Percentiles rank a stretch among this genome's conserved stretches.
Evolutionary conservation across 139 green algal genomes (phyloP).

Genomic region (Nannochloris sp.): DNA sequence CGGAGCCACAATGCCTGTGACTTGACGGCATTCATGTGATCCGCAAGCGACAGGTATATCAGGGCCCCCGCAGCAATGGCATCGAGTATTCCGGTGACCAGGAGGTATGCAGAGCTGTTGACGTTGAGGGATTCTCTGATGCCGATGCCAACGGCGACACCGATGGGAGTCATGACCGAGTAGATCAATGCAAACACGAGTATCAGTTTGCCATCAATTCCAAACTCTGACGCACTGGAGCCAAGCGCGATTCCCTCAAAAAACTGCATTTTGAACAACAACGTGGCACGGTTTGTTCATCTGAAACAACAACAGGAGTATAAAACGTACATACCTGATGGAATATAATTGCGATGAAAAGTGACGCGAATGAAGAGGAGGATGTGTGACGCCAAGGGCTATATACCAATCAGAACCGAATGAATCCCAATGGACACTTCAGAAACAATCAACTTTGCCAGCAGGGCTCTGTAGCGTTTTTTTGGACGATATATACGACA

Average conservation of each 20-base stretch:
- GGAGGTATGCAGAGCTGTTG: conserved; percentile 15
- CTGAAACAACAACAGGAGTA: too few species aligned
- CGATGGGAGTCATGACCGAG: conserved; percentile 41
- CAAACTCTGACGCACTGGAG: conserved; percentile 24
- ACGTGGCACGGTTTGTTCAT: too few species aligned
- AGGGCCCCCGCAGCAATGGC: conserved; percentile 48
- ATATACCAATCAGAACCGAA: conserved; percentile 38
- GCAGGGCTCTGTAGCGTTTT: neutral
- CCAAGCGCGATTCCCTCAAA: conserved; percentile 44
- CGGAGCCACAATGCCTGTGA: conserved; percentile 14
- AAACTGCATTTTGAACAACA: conserved; percentile 7
- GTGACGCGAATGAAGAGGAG: conserved; percentile 13
- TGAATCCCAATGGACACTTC: conserved; percentile 14
- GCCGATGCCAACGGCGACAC: conserved; percentile 46
- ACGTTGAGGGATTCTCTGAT: conserved; percentile 29
- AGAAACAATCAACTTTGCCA: conserved; percentile 10
- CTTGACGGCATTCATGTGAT: conserved; percentile 38
- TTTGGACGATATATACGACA: too few species aligned
- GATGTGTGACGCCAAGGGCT: conserved; percentile 35
- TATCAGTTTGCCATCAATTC: conserved; percentile 12
- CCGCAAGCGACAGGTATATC: conserved; percentile 49
- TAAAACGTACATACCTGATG: too few species aligned
- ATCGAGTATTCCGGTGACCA: conserved; percentile 45
- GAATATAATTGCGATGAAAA: conserved; percentile 47
- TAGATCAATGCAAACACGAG: conserved; percentile 35